These are phyloP conservation scores for Hortiboletus flavorubellus DNA, from an alignment of 768 basidiomycete species.

Conservation along the genomic window DNA sequence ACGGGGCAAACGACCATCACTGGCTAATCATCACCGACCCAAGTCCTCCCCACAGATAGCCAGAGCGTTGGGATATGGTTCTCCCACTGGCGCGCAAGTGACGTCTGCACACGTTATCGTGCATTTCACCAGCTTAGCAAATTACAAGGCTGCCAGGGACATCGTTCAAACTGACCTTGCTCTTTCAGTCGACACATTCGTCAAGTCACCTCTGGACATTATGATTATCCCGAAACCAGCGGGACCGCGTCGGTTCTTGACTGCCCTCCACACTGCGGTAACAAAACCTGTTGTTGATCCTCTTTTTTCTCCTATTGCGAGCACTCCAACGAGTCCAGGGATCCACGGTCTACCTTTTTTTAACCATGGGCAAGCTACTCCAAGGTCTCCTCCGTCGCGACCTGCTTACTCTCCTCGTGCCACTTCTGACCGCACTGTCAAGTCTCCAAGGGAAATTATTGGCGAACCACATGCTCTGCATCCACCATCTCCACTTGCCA, in stretches of 20 bases:
- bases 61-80: constrained; percentile 44
- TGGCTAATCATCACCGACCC: constrained; percentile 65
- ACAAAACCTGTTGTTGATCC: constrained; percentile 87
- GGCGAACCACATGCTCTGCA: constrained; percentile 38
- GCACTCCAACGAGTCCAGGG: constrained; percentile 80
- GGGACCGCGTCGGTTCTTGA: constrained; percentile 89
- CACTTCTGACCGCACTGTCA: constrained; percentile 61
- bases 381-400: constrained; percentile 44
- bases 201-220: constrained; percentile 70
- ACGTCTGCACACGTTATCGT: constrained; percentile 49
- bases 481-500: constrained; percentile 70
- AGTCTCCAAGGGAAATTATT: constrained; percentile 47
- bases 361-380: constrained; percentile 29
- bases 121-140: constrained; percentile 87
- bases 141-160: constrained; percentile 88
- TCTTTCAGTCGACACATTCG: constrained; percentile 42
- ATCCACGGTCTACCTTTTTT: constrained; percentile 48
- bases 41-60: constrained; percentile 80
- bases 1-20: constrained; percentile 60
- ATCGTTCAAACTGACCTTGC: constrained; percentile 60
- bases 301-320: constrained; percentile 92
- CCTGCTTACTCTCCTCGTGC: constrained; percentile 46
- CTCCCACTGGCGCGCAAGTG: constrained; percentile 28
- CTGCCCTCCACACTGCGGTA: constrained; percentile 87
- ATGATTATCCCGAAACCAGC: constrained; percentile 98